Evolutionary conservation across 768 basidiomycete species (phyloP), one percentile per base, ranked within the genome.

Genomic region (Peribolospora baueri): DNA sequence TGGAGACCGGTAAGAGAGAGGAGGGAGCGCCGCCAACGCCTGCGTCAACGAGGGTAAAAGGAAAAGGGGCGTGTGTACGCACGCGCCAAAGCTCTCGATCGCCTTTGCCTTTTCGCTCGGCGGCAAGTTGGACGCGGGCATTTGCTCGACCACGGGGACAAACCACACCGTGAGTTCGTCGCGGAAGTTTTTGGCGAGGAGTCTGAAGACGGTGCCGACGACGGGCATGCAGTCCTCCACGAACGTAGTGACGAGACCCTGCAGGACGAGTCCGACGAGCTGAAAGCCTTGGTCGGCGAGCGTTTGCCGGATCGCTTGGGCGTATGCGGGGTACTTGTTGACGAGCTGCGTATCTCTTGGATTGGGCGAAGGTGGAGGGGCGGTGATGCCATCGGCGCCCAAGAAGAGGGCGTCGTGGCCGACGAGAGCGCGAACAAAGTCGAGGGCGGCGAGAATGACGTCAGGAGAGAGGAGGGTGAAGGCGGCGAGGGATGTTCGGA

Each of bases 201-300:
- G 72, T 11, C 84, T 76, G 66, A 91, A 76, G 58, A 95, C 79
- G 3, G 80, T 76, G 54, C 85, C 77, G 48, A 90, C 79, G 42
- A 71, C 65, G 7, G 81, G 73, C 5, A 78, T 72, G 3, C 79
- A 75, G 56, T 95, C 91, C 64, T 86, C 86, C 3, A 85, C 84
- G 65, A 90, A 97, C 58, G 82, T 80, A 25, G 81, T 79, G 4
- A 84, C 78, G 38, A 95, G 71, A 3, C 93, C 91, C 14, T 73
- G 69, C 53, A 97, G 70, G 39, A 87, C 66, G 59, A 76, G 76
- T 10, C 74, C 74, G 11, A 84, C 65, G 61, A 76, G 75, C 54
- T 75, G 74, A 3, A 87, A 86, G 65, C 84, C 78, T 58, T 78
- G 77, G 5, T 76, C 72, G 49, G 88, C 66, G 42, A 76, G 74